Evolutionary conservation across 805 yeast species (phyloP).

Genomic region (Candida glaebosa): DNA sequence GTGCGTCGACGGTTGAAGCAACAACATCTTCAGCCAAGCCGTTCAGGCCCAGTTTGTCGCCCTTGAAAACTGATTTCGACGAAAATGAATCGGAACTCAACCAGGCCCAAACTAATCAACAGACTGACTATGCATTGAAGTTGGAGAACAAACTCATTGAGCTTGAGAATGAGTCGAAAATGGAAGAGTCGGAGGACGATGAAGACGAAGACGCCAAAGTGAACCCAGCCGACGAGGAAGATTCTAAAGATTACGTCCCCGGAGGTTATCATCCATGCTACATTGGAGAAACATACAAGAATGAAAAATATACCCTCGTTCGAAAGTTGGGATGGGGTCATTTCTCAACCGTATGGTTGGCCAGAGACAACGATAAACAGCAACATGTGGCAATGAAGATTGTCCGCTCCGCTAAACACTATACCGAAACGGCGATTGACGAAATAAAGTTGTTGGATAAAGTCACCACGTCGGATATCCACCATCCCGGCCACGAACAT

Average conservation of each 20-base stretch:
- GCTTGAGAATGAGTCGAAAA: constrained; percentile 7
- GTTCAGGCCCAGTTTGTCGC: constrained; percentile 35
- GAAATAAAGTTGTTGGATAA: constrained; percentile 78
- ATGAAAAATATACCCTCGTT: constrained; percentile 71
- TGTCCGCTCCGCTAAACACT: constrained; percentile 85
- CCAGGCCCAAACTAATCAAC: background rate
- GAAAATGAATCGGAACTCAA: constrained; percentile 6
- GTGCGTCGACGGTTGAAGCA: constrained; percentile 28
- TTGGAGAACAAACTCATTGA: background rate
- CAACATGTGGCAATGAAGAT: constrained; percentile 91
- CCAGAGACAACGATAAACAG: constrained; percentile 51
- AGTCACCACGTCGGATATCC: constrained; percentile 57
- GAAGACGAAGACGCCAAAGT: constrained; percentile 23
- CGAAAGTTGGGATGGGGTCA: constrained; percentile 99
- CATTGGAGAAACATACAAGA: constrained; percentile 80
- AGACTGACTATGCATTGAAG: background rate
- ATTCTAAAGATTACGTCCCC: constrained; percentile 73
- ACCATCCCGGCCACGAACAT: constrained; percentile 78
- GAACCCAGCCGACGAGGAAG: constrained; percentile 70
- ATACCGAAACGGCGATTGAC: constrained; percentile 91
- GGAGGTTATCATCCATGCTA: constrained; percentile 97
- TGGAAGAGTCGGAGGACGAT: constrained; percentile 13
- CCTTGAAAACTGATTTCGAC: constrained; percentile 34
- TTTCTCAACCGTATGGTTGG: constrained; percentile 94
- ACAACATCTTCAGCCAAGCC: constrained; percentile 31